Evolutionary conservation across 1,284 basidiomycete genomes (phyloP), one percentile per base, ranked within the genome.

Genomic region (Ustilago shanxiensis): DNA sequence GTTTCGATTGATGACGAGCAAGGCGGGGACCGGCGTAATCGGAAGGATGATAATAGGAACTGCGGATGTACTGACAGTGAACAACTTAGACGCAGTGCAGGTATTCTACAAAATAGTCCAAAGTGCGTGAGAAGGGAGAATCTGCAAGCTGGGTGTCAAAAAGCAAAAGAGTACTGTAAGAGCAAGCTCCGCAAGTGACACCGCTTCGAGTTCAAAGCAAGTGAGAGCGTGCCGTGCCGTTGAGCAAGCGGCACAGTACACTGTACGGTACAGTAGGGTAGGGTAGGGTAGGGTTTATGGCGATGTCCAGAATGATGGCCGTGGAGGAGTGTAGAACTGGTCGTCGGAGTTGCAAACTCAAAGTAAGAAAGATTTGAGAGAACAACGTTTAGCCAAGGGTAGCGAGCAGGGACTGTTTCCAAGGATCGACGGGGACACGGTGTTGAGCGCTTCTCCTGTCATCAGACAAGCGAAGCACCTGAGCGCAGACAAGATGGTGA

Each of bases 271-370:
- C n/a, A n/a, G n/a, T n/a, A n/a, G n/a, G n/a, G n/a, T n/a, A 31
- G 28, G 5, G 33, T 39, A 39, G 3, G 9, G 56, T 37, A 60
- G 22, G 49, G 35, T 51, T 60, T 26, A 37, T 4, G 2, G 20
- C 33, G 26, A 14, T 24, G 8, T 8, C n/a, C 31, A n/a, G 29
- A 22, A 29, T 63, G 55, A 58, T 64, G 54, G 55, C 29, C 22
- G 29, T 39, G 35, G 26, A 41, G 52, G 20, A 31, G 35, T 33
- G 44, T 29, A 41, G 60, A 59, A 58, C 35, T 35, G 35, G 59
- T 63, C 56, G 60, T 63, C 66, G 66, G 66, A 69, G 66, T 39
- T 63, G 60, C 60, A 51, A 64, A 41, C 51, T n/a, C 47, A 24
- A 49, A 49, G 24, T 16, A 16, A 49, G 24, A 26, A 49, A 24